Conservation (phyloP, 75 land plant species). For the Azolla pinnata region DNA sequence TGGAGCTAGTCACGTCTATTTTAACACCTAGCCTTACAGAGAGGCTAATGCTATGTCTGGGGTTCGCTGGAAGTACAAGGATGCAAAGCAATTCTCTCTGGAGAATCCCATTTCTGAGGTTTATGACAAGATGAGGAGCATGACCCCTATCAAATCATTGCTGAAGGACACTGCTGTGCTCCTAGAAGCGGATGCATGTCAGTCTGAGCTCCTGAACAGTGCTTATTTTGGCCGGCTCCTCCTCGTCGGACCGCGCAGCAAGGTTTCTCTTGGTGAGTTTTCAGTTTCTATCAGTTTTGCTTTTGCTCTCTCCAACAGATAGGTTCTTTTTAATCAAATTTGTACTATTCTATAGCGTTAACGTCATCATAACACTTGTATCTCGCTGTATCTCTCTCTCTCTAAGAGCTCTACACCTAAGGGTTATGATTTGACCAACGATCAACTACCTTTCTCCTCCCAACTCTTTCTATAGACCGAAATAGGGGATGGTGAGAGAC, state of each 20-base stretch:
- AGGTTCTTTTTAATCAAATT: background rate
- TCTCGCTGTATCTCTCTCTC: too few relatives aligned
- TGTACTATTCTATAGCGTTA: too few relatives aligned
- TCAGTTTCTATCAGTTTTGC: background rate
- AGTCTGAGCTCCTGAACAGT: conserved; percentile 14
- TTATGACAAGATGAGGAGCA: conserved; percentile 1
- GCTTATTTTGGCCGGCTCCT: conserved; percentile 29
- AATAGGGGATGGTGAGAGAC: too few relatives aligned
- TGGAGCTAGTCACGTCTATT: too few relatives aligned
- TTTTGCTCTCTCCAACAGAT: background rate
- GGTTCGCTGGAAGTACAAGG: conserved; percentile 11
- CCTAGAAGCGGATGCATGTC: conserved; percentile 13
- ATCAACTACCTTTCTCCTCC: too few relatives aligned
- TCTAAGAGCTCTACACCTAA: too few relatives aligned
- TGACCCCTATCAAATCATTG: conserved; percentile 1
- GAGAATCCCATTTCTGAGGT: conserved; percentile 9
- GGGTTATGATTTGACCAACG: too few relatives aligned
- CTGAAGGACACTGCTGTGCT: conserved; percentile 9
- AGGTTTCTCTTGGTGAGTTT: conserved; percentile 3
- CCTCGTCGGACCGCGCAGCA: background rate
- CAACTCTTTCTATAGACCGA: too few relatives aligned
- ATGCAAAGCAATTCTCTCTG: background rate
- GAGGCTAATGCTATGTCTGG: too few relatives aligned
- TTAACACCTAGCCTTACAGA: too few relatives aligned
- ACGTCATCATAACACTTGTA: too few relatives aligned